Conservation (phyloP, 345 rosid genomes). For the Balakata baccata region DNA sequence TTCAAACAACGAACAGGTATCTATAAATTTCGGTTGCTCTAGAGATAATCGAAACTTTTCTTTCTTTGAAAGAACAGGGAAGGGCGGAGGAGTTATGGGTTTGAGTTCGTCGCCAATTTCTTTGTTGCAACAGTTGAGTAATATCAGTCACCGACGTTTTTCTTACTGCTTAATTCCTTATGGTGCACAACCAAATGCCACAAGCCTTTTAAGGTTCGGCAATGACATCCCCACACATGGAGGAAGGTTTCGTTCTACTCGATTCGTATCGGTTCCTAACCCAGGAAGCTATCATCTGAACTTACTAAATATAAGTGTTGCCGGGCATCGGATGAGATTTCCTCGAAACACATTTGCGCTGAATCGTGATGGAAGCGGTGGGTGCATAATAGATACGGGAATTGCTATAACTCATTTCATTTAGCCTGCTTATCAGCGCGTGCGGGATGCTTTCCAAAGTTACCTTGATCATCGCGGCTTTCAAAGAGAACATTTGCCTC, state of each 20-base stretch:
- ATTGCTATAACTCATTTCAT: neutral
- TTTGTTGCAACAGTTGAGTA: neutral
- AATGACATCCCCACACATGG: neutral
- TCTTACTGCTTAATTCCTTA: slow-evolving; percentile 21
- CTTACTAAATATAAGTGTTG: slow-evolving; percentile 22
- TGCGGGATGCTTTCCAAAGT: slow-evolving; percentile 12
- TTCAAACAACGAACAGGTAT: neutral
- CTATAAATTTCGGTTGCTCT: neutral
- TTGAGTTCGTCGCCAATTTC: neutral
- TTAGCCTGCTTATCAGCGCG: neutral
- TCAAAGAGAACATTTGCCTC: neutral
- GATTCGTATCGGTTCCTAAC: neutral
- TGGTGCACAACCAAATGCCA: neutral
- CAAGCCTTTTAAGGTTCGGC: slow-evolving; percentile 16
- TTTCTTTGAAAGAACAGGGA: neutral
- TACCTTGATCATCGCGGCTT: neutral
- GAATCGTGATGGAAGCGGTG: neutral
- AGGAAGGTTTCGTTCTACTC: neutral
- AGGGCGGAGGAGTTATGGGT: neutral
- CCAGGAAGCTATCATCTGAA: neutral
- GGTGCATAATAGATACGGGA: slow-evolving; percentile 24
- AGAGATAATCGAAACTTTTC: neutral
- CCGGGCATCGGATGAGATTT: neutral
- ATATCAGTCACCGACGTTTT: neutral
- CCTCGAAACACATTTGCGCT: neutral